These are phyloP conservation scores for Ascochyta koolunga DNA, from an alignment of 2,329 filamentous ascomycete genomes.

Conservation along the genomic window DNA sequence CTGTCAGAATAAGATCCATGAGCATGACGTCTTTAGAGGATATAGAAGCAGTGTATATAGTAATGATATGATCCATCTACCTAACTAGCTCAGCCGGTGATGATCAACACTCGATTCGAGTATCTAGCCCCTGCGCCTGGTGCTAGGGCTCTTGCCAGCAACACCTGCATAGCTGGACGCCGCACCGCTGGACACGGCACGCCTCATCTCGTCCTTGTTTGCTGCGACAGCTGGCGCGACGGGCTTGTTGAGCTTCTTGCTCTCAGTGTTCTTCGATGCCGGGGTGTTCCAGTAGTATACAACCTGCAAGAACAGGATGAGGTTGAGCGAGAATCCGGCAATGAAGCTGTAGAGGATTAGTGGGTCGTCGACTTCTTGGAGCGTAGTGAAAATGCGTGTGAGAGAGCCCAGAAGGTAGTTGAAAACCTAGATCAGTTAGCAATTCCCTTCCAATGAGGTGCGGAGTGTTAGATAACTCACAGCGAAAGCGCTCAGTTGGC, in stretches of 20 bases:
- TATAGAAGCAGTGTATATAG: neutral
- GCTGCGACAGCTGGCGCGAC: constrained; percentile 36
- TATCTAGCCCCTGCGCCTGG: constrained; percentile 59
- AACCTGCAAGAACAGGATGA: constrained; percentile 87
- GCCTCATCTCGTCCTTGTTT: constrained; percentile 39
- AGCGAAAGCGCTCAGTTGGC: constrained; percentile 94
- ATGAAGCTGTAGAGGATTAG: constrained; percentile 95
- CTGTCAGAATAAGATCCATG: neutral
- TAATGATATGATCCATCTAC: neutral
- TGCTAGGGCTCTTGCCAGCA: constrained; percentile 58
- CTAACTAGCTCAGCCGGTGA: neutral
- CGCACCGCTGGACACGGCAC: constrained; percentile 46
- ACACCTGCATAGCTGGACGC: constrained; percentile 45
- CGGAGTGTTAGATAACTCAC: constrained; percentile 61
- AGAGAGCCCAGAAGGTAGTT: constrained; percentile 95
- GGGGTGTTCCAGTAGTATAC: constrained; percentile 89
- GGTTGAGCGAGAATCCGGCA: constrained; percentile 88
- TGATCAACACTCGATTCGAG: neutral
- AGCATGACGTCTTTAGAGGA: neutral
- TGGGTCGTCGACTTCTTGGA: constrained; percentile 97
- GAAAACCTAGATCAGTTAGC: constrained; percentile 72
- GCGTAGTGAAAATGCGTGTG: constrained; percentile 93
- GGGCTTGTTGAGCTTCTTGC: constrained; percentile 49
- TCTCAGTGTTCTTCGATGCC: constrained; percentile 35
- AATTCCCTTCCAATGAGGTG: neutral